Evolutionary conservation across 169 alveolate species (phyloP).

Genomic region (Miamiensis avidus): DNA sequence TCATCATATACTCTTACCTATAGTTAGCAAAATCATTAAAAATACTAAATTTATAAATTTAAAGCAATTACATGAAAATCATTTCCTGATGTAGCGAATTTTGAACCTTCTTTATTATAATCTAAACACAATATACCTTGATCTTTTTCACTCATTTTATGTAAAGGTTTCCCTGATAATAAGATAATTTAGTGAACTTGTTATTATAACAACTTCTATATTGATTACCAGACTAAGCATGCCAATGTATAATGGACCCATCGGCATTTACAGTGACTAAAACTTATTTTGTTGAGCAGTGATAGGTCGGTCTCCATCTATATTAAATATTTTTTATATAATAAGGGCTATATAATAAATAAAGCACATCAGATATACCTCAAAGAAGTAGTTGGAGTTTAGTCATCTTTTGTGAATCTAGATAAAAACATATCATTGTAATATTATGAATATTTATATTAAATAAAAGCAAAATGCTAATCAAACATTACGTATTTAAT

Average conservation of each 20-base stretch:
- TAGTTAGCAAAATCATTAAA: too few relatives aligned
- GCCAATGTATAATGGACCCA: constrained; percentile 82
- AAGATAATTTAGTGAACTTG: constrained; percentile 28
- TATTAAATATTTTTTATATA: too few relatives aligned
- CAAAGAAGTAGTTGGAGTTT: constrained; percentile 15
- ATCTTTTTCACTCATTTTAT: constrained; percentile 60
- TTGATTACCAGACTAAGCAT: constrained; percentile 73
- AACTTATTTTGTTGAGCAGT: constrained; percentile 66
- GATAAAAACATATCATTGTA: too few relatives aligned
- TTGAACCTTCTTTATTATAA: constrained; percentile 72
- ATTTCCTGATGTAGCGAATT: constrained; percentile 86
- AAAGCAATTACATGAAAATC: constrained; percentile 49
- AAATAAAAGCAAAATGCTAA: too few relatives aligned
- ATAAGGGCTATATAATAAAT: constrained; percentile 15
- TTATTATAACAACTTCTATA: neutral
- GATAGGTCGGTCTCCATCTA: constrained; percentile 79
- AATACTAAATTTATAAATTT: neutral
- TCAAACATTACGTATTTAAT: too few relatives aligned
- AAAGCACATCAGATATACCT: neutral
- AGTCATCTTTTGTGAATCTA: neutral
- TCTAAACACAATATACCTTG: constrained; percentile 79
- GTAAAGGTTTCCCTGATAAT: constrained; percentile 57
- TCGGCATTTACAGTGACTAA: constrained; percentile 74
- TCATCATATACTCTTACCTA: constrained; percentile 83
- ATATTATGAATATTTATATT: too few relatives aligned